These are phyloP conservation scores for Micractinium sp. DNA, from an alignment of 139 green algal genomes.

Conservation along the genomic window DNA sequence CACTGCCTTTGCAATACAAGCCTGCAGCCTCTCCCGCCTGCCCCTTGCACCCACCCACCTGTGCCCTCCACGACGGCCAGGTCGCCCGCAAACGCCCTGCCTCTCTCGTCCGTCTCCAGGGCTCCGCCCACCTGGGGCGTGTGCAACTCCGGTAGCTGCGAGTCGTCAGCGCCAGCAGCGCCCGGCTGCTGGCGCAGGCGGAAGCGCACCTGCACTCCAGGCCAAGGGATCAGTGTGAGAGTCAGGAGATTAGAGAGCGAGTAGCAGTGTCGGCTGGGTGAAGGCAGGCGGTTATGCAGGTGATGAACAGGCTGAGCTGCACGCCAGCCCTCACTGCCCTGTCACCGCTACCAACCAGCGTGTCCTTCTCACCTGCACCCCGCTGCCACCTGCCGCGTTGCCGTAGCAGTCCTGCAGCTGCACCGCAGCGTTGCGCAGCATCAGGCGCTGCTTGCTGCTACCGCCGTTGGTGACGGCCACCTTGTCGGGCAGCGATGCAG, in stretches of 20 bases:
- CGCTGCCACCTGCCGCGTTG: slow-evolving; percentile 49
- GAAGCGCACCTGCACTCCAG: slow-evolving; percentile 46
- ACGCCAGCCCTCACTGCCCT: too few species aligned
- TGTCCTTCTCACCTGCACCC: slow-evolving; percentile 25
- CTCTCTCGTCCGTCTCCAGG: slow-evolving; percentile 50
- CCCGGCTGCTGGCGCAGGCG: slow-evolving; percentile 32
- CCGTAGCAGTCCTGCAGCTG: slow-evolving; percentile 65
- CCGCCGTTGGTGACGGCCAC: slow-evolving; percentile 53
- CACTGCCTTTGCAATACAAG: too few species aligned
- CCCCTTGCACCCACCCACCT: slow-evolving; percentile 43
- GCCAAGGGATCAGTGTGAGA: background rate
- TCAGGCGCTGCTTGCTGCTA: slow-evolving; percentile 12
- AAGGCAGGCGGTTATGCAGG: background rate
- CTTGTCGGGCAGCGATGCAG: slow-evolving; percentile 22
- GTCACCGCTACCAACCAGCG: background rate
- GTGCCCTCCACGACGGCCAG: slow-evolving; percentile 57
- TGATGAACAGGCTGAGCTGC: too few species aligned
- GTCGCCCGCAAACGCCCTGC: slow-evolving; percentile 61
- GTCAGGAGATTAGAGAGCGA: background rate
- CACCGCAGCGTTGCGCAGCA: slow-evolving; percentile 53
- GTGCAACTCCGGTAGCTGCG: slow-evolving; percentile 47
- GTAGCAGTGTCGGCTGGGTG: too few species aligned
- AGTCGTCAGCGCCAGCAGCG: background rate
- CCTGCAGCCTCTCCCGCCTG: too few species aligned
- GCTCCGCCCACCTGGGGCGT: slow-evolving; percentile 2